Conservation (phyloP, 257 asterid species). For the Fraxinus anomala region DNA sequence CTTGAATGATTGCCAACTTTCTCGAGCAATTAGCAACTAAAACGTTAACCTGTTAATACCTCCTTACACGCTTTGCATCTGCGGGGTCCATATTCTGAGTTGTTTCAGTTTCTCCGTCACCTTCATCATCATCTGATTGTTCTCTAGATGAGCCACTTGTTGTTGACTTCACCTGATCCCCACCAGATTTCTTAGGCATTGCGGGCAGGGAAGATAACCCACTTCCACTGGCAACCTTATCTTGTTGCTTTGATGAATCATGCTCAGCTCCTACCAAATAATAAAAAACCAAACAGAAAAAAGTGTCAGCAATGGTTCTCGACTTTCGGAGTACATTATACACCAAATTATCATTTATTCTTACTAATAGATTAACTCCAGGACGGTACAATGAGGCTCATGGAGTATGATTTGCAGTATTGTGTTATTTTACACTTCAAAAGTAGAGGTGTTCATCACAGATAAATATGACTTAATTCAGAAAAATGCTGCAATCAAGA, state of each 20-base stretch:
- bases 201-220: slow-evolving; percentile 63
- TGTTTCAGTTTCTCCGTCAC: slow-evolving; percentile 76
- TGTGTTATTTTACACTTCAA: background rate
- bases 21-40: slow-evolving; percentile 7
- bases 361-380: background rate
- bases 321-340: background rate
- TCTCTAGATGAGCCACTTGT: slow-evolving; percentile 93
- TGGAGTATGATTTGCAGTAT: background rate
- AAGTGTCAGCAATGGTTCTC: slow-evolving; percentile 2
- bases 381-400: background rate
- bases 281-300: slow-evolving; percentile 15
- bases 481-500: background rate
- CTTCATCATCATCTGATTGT: slow-evolving; percentile 86
- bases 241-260: slow-evolving; percentile 52
- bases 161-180: slow-evolving; percentile 66
- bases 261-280: slow-evolving; percentile 44
- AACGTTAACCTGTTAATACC: slow-evolving; percentile 50
- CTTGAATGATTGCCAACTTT: background rate
- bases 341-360: background rate
- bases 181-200: slow-evolving; percentile 51
- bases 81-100: slow-evolving; percentile 61
- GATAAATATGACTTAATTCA: background rate
- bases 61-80: slow-evolving; percentile 85
- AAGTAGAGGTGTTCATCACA: background rate
- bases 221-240: slow-evolving; percentile 54